phyloP scores from a whole-genome alignment of 352 stramenopile species.

The Phytophthora boehmeriae region DNA sequence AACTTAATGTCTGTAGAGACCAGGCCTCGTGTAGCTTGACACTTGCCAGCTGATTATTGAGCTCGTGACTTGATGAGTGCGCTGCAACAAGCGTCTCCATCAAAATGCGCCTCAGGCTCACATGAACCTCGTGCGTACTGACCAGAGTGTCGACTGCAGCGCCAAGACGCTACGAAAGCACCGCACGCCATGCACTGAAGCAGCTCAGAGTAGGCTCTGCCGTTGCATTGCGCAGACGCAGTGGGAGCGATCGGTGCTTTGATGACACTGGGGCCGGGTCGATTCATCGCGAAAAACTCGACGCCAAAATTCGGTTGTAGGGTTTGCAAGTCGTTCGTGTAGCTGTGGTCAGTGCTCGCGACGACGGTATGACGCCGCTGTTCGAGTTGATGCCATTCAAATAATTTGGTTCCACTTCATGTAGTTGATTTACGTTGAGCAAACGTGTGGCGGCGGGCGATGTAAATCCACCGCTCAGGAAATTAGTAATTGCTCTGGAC shows the following conservation, averaged over 20 bases:
- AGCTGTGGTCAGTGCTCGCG: neutral
- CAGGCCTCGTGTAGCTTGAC: slow-evolving; percentile 9
- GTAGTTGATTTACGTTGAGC: neutral
- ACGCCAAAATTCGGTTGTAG: neutral
- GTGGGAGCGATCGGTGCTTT: neutral
- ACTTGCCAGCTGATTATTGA: slow-evolving; percentile 15
- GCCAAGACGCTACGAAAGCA: slow-evolving; percentile 4
- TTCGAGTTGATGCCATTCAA: neutral
- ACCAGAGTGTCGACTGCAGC: slow-evolving; percentile 11
- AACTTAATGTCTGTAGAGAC: slow-evolving; percentile 28
- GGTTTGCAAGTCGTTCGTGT: neutral
- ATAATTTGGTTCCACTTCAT: neutral
- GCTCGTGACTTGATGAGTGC: slow-evolving; percentile 21
- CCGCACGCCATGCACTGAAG: neutral
- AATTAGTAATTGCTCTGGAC: slow-evolving; percentile 4
- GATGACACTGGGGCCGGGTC: slow-evolving; percentile 4
- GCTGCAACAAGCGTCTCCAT: slow-evolving; percentile 8
- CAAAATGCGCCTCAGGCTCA: slow-evolving; percentile 9
- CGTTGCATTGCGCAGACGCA: slow-evolving; percentile 3
- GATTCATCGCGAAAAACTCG: neutral
- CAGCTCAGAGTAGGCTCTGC: neutral
- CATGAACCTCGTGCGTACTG: slow-evolving; percentile 3
- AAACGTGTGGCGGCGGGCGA: neutral
- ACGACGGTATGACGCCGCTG: neutral
- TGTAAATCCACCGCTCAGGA: neutral